phyloP scores from a whole-genome alignment of 169 alveolate genomes.

The Babesia divergens region DNA sequence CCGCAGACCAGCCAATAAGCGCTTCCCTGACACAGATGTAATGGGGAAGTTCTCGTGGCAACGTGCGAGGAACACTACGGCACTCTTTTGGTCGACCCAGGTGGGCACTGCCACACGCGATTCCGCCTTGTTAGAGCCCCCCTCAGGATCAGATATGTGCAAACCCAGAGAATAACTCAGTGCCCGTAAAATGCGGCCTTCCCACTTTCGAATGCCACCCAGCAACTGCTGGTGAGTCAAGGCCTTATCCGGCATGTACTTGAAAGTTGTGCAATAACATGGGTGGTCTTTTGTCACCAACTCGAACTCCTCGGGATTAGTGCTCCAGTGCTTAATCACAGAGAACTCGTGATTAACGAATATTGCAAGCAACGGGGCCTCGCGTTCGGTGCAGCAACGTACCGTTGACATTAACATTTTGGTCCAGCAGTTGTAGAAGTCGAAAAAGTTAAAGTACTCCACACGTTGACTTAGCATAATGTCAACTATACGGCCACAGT shows the following conservation, averaged over 20 bases:
- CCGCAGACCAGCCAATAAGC: conserved; percentile 27
- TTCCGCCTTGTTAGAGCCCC: neutral
- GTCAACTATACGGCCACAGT: conserved; percentile 44
- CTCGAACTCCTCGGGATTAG: conserved; percentile 18
- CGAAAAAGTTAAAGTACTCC: conserved; percentile 60
- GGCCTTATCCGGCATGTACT: conserved; percentile 44
- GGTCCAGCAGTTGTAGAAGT: conserved; percentile 56
- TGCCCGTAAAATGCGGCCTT: conserved; percentile 40
- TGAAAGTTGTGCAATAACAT: conserved; percentile 56
- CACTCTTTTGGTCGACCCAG: conserved; percentile 59
- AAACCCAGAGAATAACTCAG: conserved; percentile 26
- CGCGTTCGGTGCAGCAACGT: conserved; percentile 51
- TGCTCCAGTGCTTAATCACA: conserved; percentile 12
- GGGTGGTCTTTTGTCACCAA: conserved; percentile 38
- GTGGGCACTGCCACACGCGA: neutral
- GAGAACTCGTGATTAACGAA: conserved; percentile 47
- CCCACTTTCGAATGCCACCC: conserved; percentile 55
- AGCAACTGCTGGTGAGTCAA: conserved; percentile 49
- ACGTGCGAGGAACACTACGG: conserved; percentile 51
- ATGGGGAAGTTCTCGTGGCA: conserved; percentile 51
- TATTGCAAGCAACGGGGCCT: conserved; percentile 40
- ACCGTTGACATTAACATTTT: conserved; percentile 56
- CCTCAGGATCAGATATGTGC: conserved; percentile 15
- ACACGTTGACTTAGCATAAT: conserved; percentile 3
- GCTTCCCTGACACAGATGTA: conserved; percentile 23